Evolutionary conservation across 176 grass and related monocot species (phyloP).

Genomic region (Bolboschoenus planiculmis): DNA sequence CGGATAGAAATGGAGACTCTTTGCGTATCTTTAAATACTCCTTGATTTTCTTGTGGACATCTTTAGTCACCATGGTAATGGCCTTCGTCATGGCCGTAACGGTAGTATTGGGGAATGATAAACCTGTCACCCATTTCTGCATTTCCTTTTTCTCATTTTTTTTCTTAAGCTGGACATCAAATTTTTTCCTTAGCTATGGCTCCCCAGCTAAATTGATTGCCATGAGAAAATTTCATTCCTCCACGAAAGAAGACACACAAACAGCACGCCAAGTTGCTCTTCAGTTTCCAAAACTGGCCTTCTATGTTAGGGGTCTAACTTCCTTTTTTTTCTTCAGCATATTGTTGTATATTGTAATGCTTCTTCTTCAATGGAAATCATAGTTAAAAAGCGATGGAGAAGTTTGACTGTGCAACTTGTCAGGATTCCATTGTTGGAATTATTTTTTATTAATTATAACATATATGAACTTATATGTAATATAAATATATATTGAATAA

Average conservation of each 20-base stretch:
- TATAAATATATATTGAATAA: no score
- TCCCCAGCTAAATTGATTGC: background rate
- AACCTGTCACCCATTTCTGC: no score
- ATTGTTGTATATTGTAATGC: background rate
- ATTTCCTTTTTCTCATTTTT: no score
- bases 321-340: background rate
- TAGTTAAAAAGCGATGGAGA: no score
- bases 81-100: slow-evolving; percentile 24
- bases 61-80: slow-evolving; percentile 35
- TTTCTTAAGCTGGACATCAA: no score
- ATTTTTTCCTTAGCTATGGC: no score
- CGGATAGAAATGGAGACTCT: background rate
- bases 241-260: background rate
- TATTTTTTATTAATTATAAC: no score
- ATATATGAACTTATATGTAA: no score
- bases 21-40: slow-evolving; percentile 27
- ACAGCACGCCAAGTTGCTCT: background rate
- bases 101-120: background rate
- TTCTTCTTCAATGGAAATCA: background rate
- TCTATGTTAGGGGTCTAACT: background rate
- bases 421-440: no score
- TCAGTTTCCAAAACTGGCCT: background rate
- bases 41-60: slow-evolving; percentile 32
- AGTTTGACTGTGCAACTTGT: no score
- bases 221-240: background rate